These are phyloP conservation scores for Diutina mesorugosa DNA, from an alignment of 1,139 yeast genomes.

Conservation along the genomic window DNA sequence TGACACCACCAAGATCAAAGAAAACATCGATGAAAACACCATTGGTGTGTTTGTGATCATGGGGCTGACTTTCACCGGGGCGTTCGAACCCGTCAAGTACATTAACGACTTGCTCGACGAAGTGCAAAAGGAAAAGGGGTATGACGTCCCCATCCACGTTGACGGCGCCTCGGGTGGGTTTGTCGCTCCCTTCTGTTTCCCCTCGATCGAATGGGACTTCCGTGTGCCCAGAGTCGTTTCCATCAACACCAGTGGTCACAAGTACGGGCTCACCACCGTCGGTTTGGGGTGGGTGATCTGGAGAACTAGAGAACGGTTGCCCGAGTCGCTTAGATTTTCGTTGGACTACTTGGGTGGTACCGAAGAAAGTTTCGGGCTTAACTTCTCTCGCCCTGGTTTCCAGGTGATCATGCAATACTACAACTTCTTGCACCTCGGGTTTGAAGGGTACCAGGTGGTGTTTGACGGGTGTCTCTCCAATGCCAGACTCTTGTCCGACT, in stretches of 20 bases:
- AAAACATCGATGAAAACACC: conserved; percentile 75
- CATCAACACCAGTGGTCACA: conserved; percentile 90
- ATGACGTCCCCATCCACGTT: conserved; percentile 70
- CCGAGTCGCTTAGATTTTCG: conserved; percentile 61
- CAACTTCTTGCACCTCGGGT: conserved; percentile 61
- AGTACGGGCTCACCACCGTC: conserved; percentile 80
- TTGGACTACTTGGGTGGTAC: conserved; percentile 80
- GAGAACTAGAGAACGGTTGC: conserved; percentile 53
- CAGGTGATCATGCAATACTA: conserved; percentile 82
- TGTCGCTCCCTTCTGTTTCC: conserved; percentile 73
- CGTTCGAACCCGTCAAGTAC: conserved; percentile 64
- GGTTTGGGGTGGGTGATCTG: conserved; percentile 92
- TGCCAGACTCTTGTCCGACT: conserved; percentile 55
- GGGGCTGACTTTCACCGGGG: conserved; percentile 91
- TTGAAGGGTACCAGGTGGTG: conserved; percentile 50
- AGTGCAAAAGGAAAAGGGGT: conserved; percentile 54
- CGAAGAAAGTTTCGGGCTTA: conserved; percentile 76
- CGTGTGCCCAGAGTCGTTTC: conserved; percentile 62
- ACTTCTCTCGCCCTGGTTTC: conserved; percentile 88
- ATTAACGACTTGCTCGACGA: conserved; percentile 53
- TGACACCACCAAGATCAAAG: conserved; percentile 45
- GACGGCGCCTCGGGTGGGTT: conserved; percentile 93
- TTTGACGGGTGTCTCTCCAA: conserved; percentile 54
- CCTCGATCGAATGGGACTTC: conserved; percentile 76
- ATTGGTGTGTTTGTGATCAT: conserved; percentile 82